These are phyloP conservation scores for Entomortierella parvispora DNA, from an alignment of 192 early-diverging fungal species.

Conservation along the genomic window DNA sequence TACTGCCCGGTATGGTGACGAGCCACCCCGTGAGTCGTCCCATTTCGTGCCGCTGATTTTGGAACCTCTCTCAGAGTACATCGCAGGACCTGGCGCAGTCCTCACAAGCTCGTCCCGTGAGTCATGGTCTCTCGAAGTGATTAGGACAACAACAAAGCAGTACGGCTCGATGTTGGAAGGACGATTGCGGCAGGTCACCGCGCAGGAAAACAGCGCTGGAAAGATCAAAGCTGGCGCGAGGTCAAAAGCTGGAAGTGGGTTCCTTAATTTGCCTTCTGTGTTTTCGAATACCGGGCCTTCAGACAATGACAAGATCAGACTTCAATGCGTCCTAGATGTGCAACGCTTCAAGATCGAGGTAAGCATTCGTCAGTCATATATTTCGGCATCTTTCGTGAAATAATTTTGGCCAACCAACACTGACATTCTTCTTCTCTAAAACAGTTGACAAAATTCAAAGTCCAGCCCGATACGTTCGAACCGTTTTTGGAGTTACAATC, in stretches of 20 bases:
- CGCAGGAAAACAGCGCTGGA: slow-evolving; percentile 5
- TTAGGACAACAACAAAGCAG: slow-evolving; percentile 52
- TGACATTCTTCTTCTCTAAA: neutral
- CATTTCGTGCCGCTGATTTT: slow-evolving; percentile 62
- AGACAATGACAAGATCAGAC: slow-evolving; percentile 62
- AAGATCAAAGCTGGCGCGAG: slow-evolving; percentile 17
- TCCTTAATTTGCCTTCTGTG: slow-evolving; percentile 1
- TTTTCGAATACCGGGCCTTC: slow-evolving; percentile 3
- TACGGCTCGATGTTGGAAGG: slow-evolving; percentile 38
- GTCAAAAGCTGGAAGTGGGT: neutral
- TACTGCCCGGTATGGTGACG: slow-evolving; percentile 49
- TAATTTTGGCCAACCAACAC: no score
- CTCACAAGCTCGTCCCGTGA: slow-evolving; percentile 27
- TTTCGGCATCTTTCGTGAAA: neutral
- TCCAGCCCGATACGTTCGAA: slow-evolving; percentile 27
- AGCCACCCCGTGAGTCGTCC: slow-evolving; percentile 58
- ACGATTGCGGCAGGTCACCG: slow-evolving; percentile 47
- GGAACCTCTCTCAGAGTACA: slow-evolving; percentile 49
- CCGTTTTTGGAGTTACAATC: slow-evolving; percentile 24
- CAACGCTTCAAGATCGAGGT: slow-evolving; percentile 62
- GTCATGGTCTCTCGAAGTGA: slow-evolving; percentile 46
- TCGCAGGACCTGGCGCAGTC: slow-evolving; percentile 39
- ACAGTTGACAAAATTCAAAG: slow-evolving; percentile 28
- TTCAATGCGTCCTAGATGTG: slow-evolving; percentile 66
- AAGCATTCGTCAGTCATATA: slow-evolving; percentile 3